Evolutionary conservation across 2,329 filamentous ascomycete species (phyloP), one percentile per base, ranked within the genome.

Genomic region (Ceratocystiopsis sp.): DNA sequence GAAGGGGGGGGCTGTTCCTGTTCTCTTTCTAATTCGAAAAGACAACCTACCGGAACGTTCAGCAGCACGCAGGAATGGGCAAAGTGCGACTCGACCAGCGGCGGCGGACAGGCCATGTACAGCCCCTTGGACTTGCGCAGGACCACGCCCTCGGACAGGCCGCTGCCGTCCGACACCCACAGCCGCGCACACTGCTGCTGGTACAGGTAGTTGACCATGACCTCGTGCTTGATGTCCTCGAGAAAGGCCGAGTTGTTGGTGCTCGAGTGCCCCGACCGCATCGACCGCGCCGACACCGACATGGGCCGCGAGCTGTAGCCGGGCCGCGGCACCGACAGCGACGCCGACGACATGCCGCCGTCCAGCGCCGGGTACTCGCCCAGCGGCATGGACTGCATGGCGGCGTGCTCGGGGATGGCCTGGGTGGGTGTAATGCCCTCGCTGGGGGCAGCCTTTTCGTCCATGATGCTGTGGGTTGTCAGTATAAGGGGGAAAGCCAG

Each of bases 201-300:
- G 59, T 84, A 84, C 21, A 87, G 65, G 57, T 84, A 84, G 60
- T 83, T 85, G 47, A 83, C 80, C 80, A 86, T 86, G 47, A 86
- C 78, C 58, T 86, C 81, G 54, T 84, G 78, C 59, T 80, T 83
- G 59, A 84, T 80, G 48, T 83, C 79, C 46, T 83, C 78, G 12
- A 81, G 59, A 46, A 79, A 69, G 45, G 69, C 60, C 35, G 70
- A 73, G 54, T 68, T 74, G 40, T 59, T 59, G 19, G 55, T 59
- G 2, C 68, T 71, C n/a, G 69, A 72, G 37, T 57, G 60, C 21
- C 58, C 66, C 1, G 68, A 69, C 29, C 57, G 56, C 15, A 59
- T 56, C 18, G 69, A 71, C 33, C 57, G 61, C 25, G 57, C 66
- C 0, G 68, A 69, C 32, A 71, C 55, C 1, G 73, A 78, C 50